Conservation (phyloP, 257 asterid species). For the Gynochthodes officinalis region DNA sequence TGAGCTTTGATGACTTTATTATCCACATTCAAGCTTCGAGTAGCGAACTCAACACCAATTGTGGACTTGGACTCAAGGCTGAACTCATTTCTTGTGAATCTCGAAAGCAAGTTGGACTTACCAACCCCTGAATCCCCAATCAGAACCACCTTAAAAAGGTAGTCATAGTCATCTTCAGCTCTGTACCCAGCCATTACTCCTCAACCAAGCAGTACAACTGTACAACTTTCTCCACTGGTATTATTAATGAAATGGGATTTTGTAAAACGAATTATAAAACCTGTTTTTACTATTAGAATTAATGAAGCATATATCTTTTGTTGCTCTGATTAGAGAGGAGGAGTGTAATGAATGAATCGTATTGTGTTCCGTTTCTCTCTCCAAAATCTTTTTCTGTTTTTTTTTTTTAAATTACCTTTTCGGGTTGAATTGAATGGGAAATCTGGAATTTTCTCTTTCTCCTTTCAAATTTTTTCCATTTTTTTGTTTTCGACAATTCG, state of each 20-base stretch:
- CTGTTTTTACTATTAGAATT: not conserved
- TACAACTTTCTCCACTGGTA: not conserved
- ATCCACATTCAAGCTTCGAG: slow-evolving; percentile 78
- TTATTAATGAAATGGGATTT: slow-evolving; percentile 2
- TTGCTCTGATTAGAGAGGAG: not conserved
- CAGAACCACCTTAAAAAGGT: slow-evolving; percentile 76
- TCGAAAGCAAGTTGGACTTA: slow-evolving; percentile 77
- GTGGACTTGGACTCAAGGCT: slow-evolving; percentile 86
- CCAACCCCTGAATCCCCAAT: slow-evolving; percentile 92
- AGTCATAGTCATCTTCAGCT: slow-evolving; percentile 87
- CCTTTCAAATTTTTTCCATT: slow-evolving; percentile 7
- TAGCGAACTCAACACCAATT: slow-evolving; percentile 89
- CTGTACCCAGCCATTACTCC: slow-evolving; percentile 64
- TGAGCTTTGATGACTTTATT: slow-evolving; percentile 81
- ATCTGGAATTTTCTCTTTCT: slow-evolving; percentile 3
- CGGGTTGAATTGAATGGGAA: slow-evolving; percentile 18
- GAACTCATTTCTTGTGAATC: slow-evolving; percentile 86
- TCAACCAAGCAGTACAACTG: slow-evolving; percentile 2
- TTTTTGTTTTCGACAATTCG: not conserved
- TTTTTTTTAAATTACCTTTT: no score
- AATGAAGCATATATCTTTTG: not conserved
- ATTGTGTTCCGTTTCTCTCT: not conserved
- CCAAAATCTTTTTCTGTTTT: slow-evolving; percentile 11
- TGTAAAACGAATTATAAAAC: not conserved
- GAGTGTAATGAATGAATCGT: not conserved